Evolutionary conservation across 148 eudicot genomes (phyloP).

Genomic region (Camellia granthamiana): DNA sequence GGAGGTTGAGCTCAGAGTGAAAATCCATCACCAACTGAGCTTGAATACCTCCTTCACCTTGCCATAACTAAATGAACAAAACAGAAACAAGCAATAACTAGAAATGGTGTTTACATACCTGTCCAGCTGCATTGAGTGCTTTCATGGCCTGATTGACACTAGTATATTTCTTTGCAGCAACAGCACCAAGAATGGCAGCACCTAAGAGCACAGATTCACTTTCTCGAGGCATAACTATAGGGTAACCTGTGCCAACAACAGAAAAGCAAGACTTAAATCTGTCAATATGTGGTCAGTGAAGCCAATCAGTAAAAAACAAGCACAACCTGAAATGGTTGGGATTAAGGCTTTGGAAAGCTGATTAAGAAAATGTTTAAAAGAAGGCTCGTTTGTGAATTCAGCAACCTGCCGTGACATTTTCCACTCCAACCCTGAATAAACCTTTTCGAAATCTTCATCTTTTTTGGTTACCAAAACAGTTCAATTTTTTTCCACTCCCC

Average conservation of each 20-base stretch:
- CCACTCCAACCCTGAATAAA: background rate
- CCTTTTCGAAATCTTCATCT: no score
- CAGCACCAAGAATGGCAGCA: constrained; percentile 96
- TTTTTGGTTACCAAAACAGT: no score
- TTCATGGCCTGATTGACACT: constrained; percentile 85
- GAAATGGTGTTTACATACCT: constrained; percentile 41
- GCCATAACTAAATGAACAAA: background rate
- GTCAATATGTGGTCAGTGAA: background rate
- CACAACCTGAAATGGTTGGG: background rate
- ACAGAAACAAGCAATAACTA: background rate
- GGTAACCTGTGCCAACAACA: constrained; percentile 53
- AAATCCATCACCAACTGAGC: background rate
- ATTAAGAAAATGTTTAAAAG: background rate
- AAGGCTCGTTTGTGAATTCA: background rate
- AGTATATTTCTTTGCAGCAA: constrained; percentile 79
- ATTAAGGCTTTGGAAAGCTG: background rate
- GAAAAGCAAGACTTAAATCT: background rate
- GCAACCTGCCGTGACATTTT: background rate
- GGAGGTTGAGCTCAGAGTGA: background rate
- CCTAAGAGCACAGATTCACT: constrained; percentile 89
- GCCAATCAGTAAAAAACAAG: background rate
- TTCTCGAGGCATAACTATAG: constrained; percentile 87
- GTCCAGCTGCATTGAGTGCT: constrained; percentile 84
- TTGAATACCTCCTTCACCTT: background rate
- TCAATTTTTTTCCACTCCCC: no score